Evolutionary conservation across 2,329 filamentous ascomycete genomes (phyloP), one percentile per base, ranked within the genome.

Genomic region (Pleoardoris graminearum): DNA sequence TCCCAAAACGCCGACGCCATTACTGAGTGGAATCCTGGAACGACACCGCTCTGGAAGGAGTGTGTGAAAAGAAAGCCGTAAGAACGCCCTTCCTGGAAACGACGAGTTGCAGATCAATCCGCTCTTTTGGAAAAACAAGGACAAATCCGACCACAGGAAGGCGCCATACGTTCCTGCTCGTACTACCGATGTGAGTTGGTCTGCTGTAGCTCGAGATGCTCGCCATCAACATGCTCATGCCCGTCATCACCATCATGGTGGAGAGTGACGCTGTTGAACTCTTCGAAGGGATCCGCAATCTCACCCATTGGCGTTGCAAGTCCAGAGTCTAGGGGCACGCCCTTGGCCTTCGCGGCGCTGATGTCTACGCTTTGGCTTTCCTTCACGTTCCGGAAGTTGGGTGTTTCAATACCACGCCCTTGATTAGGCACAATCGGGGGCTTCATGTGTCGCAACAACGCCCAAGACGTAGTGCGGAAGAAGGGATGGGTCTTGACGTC

Each of bases 381-480:
- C 77, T 97, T 99, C 52, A 99, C 92, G 66, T 96, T 96, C 60
- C 94, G 85, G 82, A 99, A 99, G 75, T 99, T 99, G 68, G 96
- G 81, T 0, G 94, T 97, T 73, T 99, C 94, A 62, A 94, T 87
- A 41, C 90, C 94, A 50, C 89, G 88, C 48, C 91, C 91, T 71
- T 93, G 88, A 66, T 95, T 88, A 8, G 94, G 94, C 37, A 97
- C 88, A 76, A 99, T 99, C 1, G 94, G 94, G 27, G 94, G 94
- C 75, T 97, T 97, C 88, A 92, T 94, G 74, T 99, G 94, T 48
- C 94, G 89, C 61, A 99, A 91, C 33, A 99, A 82, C 21, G 94
- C 94, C 94, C 94, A 99, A 71, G 96, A 91, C 3, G 93, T 97
- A 14, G 88, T 88, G 57, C 91, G 86, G 83, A 99, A 99, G 81